phyloP scores from a whole-genome alignment of 2,329 filamentous ascomycete genomes.

The Microdochium nivale region DNA sequence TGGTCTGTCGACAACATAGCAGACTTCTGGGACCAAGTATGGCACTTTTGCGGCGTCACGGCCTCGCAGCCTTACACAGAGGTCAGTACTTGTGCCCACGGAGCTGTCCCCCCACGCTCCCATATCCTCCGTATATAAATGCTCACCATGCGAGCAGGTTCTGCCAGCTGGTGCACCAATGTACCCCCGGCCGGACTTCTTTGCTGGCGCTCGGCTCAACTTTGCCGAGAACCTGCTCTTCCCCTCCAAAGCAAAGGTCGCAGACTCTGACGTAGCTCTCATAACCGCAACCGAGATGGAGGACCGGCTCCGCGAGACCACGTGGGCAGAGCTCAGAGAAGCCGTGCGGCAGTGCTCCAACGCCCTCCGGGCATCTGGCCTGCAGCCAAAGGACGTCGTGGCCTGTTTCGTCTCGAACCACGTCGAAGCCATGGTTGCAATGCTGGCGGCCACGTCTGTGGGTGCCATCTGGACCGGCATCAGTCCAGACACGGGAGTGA shows the following conservation, averaged over 20 bases:
- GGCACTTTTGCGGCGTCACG: slow-evolving; percentile 72
- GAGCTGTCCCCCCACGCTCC: too few species aligned
- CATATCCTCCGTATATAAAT: too few species aligned
- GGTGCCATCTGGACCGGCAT: slow-evolving; percentile 92
- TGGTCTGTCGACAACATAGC: slow-evolving; percentile 77
- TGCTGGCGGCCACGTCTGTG: slow-evolving; percentile 73
- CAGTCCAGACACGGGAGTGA: slow-evolving; percentile 85
- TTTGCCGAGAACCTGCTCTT: slow-evolving; percentile 94
- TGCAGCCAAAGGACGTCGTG: slow-evolving; percentile 49
- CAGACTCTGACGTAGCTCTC: slow-evolving; percentile 58
- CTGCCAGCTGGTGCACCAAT: slow-evolving; percentile 59
- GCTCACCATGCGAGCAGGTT: slow-evolving; percentile 40
- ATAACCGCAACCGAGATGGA: slow-evolving; percentile 73
- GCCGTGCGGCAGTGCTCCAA: slow-evolving; percentile 66
- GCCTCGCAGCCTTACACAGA: slow-evolving; percentile 54
- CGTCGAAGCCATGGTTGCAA: slow-evolving; percentile 75
- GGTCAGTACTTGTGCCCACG: slow-evolving; percentile 40
- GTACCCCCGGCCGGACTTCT: slow-evolving; percentile 85
- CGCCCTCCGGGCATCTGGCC: slow-evolving; percentile 56
- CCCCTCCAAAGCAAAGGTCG: slow-evolving; percentile 47
- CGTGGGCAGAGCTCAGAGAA: slow-evolving; percentile 75
- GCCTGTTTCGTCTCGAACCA: slow-evolving; percentile 83
- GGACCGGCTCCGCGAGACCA: slow-evolving; percentile 44
- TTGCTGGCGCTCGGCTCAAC: slow-evolving; percentile 70
- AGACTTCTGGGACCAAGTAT: slow-evolving; percentile 77